phyloP scores from a whole-genome alignment of 305 asterid species.

The Solanum hybrid region DNA sequence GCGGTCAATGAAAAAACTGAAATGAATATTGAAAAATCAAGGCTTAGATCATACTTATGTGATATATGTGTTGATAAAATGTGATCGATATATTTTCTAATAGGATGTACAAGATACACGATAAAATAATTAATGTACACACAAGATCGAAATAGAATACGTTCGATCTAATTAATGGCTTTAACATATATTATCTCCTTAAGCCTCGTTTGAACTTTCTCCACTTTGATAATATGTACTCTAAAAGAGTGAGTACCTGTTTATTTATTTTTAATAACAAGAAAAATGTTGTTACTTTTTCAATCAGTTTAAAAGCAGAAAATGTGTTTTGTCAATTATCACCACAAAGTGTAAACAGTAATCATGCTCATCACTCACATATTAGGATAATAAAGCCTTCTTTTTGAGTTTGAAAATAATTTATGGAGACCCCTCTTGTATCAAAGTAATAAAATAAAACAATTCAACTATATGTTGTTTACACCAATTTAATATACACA shows the following conservation, averaged over 20 bases:
- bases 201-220: background rate
- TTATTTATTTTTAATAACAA: background rate
- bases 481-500: too few relatives aligned
- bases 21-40: background rate
- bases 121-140: too few relatives aligned
- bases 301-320: background rate
- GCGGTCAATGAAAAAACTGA: background rate
- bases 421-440: fast-evolving
- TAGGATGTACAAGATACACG: fast-evolving
- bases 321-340: background rate
- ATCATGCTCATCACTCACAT: background rate
- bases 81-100: too few relatives aligned
- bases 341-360: background rate
- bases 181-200: background rate
- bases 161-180: background rate
- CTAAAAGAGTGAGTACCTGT: background rate
- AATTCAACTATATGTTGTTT: background rate
- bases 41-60: background rate
- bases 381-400: background rate
- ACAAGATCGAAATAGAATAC: too few relatives aligned
- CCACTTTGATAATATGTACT: background rate
- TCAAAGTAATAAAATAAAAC: background rate
- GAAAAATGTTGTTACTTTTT: background rate
- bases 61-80: background rate
- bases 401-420: background rate